A percentile compares a stretch with the other conserved stretches of the same genome.
These are phyloP conservation scores for Pestalotiopsis sp. DNA, from an alignment of 2,329 filamentous ascomycete genomes.

Conservation along the genomic window DNA sequence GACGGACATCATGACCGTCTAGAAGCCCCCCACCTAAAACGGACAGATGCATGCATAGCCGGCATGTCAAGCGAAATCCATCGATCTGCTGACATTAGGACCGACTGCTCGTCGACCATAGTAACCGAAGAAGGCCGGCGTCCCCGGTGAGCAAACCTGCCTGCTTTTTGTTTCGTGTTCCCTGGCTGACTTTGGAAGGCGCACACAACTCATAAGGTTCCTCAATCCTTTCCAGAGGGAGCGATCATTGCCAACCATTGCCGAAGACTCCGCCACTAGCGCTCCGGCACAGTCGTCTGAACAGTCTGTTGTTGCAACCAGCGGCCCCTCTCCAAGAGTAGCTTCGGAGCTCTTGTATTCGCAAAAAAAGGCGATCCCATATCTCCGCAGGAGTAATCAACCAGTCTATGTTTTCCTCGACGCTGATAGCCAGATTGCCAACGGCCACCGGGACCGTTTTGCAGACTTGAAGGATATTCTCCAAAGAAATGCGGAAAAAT, in stretches of 20 bases:
- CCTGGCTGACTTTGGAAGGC: background rate
- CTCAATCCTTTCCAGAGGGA: background rate
- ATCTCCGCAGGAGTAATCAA: background rate
- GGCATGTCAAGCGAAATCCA: background rate
- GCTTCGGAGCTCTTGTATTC: background rate
- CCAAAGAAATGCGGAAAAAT: background rate
- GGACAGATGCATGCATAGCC: background rate
- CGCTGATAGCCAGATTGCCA: background rate
- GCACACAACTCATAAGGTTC: background rate
- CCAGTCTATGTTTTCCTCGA: background rate
- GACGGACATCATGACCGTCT: background rate
- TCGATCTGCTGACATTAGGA: background rate
- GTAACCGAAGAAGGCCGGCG: conserved; percentile 14
- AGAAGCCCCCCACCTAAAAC: background rate
- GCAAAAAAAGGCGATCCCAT: background rate
- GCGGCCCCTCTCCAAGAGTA: background rate
- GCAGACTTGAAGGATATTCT: background rate
- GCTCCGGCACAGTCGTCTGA: no score
- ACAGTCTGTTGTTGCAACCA: background rate
- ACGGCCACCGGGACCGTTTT: background rate
- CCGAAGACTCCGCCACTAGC: no score
- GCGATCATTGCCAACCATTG: background rate
- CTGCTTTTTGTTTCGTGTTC: no score
- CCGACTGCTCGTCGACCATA: background rate
- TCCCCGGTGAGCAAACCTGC: background rate